Evolutionary conservation across 257 asterid genomes (phyloP).

Genomic region (Misopates orontium): DNA sequence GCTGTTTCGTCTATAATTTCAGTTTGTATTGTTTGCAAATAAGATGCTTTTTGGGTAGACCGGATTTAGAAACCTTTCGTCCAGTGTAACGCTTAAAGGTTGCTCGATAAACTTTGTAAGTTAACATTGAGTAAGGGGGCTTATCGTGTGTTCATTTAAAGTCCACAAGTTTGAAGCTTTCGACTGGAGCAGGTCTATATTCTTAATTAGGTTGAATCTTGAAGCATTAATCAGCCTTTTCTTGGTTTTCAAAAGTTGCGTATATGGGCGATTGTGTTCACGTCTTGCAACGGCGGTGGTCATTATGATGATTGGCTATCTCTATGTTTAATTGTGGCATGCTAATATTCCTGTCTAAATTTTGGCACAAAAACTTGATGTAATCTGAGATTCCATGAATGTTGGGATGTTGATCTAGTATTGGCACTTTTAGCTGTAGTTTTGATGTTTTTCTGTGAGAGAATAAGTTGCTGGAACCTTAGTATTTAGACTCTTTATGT

Average conservation of each 20-base stretch:
- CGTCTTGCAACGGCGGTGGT: background rate
- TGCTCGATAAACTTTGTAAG: background rate
- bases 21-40: background rate
- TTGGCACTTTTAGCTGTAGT: no score
- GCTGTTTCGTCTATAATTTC: background rate
- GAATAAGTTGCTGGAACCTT: no score
- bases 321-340: background rate
- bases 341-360: background rate
- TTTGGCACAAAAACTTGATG: background rate
- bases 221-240: slow-evolving; percentile 2
- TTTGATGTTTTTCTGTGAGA: no score
- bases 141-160: slow-evolving; percentile 11
- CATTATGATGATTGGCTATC: background rate
- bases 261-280: background rate
- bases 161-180: background rate
- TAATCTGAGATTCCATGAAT: background rate
- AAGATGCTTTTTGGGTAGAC: slow-evolving; percentile 8
- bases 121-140: background rate
- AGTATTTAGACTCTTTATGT: no score
- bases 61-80: background rate
- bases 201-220: background rate
- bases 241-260: background rate
- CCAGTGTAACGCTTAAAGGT: no score
- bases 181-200: background rate
- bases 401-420: no score